Evolutionary conservation across 805 yeast species (phyloP).

Genomic region (Ascoidea rubescens): DNA sequence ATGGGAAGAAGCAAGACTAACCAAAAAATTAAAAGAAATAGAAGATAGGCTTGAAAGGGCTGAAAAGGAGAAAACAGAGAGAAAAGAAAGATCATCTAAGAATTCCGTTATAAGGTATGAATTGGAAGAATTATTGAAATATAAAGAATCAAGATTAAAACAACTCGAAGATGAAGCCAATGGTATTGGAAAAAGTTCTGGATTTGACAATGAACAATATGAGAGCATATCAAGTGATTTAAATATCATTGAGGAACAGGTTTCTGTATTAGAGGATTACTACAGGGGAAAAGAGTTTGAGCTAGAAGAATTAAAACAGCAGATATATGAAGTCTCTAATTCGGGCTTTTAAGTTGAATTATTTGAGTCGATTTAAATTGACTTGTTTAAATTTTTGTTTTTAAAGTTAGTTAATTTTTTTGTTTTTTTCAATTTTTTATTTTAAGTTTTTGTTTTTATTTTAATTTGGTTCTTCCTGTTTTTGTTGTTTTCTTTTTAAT

Average conservation of each 20-base stretch:
- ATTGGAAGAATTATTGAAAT: constrained; percentile 68
- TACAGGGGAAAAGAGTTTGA: constrained; percentile 47
- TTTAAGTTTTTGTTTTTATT: neutral
- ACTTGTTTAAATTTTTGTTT: neutral
- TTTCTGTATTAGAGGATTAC: constrained; percentile 56
- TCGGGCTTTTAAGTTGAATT: constrained; percentile 7
- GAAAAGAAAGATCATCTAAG: constrained; percentile 11
- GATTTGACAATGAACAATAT: constrained; percentile 7
- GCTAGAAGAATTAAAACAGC: constrained; percentile 31
- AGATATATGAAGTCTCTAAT: constrained; percentile 16
- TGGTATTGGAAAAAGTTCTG: constrained; percentile 3
- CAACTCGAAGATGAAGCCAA: constrained; percentile 20
- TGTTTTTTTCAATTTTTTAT: neutral
- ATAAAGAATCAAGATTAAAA: constrained; percentile 49
- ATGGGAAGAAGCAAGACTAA: constrained; percentile 83
- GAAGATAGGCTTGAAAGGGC: constrained; percentile 53
- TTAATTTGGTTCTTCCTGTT: neutral
- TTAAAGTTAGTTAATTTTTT: neutral
- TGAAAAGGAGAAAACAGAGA: constrained; percentile 27
- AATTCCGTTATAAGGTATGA: constrained; percentile 38
- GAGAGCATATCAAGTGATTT: constrained; percentile 38
- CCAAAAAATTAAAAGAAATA: constrained; percentile 62
- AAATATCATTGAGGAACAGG: constrained; percentile 64
- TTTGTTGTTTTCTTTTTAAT: constrained; percentile 1
- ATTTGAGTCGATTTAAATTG: constrained; percentile 4